Conservation (phyloP, 805 yeast species). For the Candida maesae region DNA sequence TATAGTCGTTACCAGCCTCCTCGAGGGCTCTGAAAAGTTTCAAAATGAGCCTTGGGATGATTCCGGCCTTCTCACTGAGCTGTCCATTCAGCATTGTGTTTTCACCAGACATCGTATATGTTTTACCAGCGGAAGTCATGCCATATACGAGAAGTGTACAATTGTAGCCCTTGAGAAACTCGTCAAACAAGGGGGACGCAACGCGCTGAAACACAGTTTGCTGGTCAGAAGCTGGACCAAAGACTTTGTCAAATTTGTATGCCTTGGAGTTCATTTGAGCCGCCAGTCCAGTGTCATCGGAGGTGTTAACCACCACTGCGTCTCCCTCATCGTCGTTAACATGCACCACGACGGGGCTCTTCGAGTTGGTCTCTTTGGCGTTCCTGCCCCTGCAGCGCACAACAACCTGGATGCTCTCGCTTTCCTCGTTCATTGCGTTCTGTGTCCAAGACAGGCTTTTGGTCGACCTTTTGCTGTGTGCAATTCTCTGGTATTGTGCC, state of each 20-base stretch:
- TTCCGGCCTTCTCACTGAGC: constrained; percentile 52
- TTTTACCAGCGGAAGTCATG: constrained; percentile 89
- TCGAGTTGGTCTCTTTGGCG: constrained; percentile 51
- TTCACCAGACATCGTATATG: constrained; percentile 78
- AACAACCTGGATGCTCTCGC: constrained; percentile 54
- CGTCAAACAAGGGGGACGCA: constrained; percentile 61
- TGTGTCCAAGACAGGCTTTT: too few relatives aligned
- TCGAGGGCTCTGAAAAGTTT: constrained; percentile 52
- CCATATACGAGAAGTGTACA: constrained; percentile 87
- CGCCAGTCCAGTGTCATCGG: constrained; percentile 35
- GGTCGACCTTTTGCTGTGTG: too few relatives aligned
- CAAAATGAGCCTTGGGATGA: constrained; percentile 59
- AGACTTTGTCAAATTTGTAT: constrained; percentile 74
- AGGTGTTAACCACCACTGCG: constrained; percentile 45
- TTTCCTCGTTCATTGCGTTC: constrained; percentile 28
- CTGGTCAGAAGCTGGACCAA: constrained; percentile 81
- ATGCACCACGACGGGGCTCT: constrained; percentile 58
- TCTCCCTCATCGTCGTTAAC: constrained; percentile 43
- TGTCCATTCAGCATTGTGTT: constrained; percentile 29
- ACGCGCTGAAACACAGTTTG: constrained; percentile 58
- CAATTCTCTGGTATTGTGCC: too few relatives aligned
- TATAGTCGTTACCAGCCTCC: constrained; percentile 43
- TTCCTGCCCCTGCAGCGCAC: constrained; percentile 64
- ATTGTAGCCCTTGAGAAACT: constrained; percentile 71
- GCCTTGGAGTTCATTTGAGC: constrained; percentile 47